A percentile compares a stretch with the other conserved stretches of the same genome.
phyloP scores from a whole-genome alignment of 352 stramenopile genomes.

The Phytophthora quininea region DNA sequence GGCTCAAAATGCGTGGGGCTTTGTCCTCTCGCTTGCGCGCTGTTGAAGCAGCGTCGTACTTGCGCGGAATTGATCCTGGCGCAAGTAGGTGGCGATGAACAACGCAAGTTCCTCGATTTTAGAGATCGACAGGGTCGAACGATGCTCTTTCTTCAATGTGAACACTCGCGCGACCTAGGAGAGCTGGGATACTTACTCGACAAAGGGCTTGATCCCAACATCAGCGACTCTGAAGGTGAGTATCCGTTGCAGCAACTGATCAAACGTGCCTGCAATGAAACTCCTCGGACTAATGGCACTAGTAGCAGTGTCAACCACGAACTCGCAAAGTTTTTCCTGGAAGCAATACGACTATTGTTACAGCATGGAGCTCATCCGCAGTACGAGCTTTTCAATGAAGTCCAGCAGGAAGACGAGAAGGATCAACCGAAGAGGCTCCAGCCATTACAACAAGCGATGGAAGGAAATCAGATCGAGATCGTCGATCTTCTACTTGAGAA shows the following conservation, averaged over 20 bases:
- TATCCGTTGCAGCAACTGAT: constrained; percentile 73
- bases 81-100: constrained; percentile 42
- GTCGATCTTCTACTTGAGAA: constrained; percentile 61
- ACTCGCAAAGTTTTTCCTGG: constrained; percentile 47
- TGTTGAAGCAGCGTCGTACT: constrained; percentile 63
- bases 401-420: constrained; percentile 19
- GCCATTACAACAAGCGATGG: constrained; percentile 69
- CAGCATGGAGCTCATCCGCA: constrained; percentile 50
- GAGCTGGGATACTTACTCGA: constrained; percentile 75
- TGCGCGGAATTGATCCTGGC: constrained; percentile 75
- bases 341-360: constrained; percentile 59
- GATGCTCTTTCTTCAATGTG: constrained; percentile 84
- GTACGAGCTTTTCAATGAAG: constrained; percentile 45
- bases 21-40: constrained; percentile 70
- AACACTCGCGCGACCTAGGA: constrained; percentile 62
- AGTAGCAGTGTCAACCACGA: constrained; percentile 13
- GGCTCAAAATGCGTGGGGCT: constrained; percentile 76
- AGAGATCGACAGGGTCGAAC: constrained; percentile 74
- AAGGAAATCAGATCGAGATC: constrained; percentile 42
- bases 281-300: constrained; percentile 29
- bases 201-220: constrained; percentile 76
- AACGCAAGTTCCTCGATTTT: constrained; percentile 73
- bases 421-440: constrained; percentile 30
- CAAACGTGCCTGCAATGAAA: constrained; percentile 26
- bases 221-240: constrained; percentile 61